Conservation (phyloP, 495 filamentous ascomycete genomes). For the Opeltia flavorubescens region DNA sequence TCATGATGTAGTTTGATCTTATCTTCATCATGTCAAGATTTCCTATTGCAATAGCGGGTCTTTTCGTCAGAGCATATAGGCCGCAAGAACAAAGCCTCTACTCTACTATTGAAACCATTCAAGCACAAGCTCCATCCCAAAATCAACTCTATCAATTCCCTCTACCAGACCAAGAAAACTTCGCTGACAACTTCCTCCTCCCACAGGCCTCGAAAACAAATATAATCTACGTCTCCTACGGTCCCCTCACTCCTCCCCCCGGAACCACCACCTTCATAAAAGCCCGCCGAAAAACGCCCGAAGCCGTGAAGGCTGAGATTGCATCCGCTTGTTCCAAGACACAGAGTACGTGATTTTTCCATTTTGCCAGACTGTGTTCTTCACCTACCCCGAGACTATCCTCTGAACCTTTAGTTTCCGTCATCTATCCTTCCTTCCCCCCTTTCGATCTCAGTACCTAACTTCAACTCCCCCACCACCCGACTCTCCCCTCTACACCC, state of each 20-base stretch:
- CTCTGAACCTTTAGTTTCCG: constrained; percentile 25
- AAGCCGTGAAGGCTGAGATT: constrained; percentile 42
- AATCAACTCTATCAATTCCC: no score
- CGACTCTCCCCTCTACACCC: constrained; percentile 9
- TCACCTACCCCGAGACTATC: no score
- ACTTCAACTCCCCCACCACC: constrained; percentile 17
- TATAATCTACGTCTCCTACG: constrained; percentile 65
- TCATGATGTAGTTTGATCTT: no score
- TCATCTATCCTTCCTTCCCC: constrained; percentile 16
- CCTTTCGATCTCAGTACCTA: constrained; percentile 25
- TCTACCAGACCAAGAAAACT: no score
- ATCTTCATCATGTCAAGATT: no score
- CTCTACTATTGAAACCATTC: no score
- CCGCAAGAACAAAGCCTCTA: no score
- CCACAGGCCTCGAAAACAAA: constrained; percentile 40
- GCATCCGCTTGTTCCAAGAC: background rate
- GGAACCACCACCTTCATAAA: constrained; percentile 50
- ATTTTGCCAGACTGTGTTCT: no score
- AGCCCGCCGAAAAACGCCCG: constrained; percentile 41
- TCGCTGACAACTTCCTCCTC: background rate
- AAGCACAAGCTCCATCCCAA: no score
- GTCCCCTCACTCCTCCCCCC: constrained; percentile 44
- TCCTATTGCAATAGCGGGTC: no score
- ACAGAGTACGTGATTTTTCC: constrained; percentile 9
- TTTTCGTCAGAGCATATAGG: no score